Evolutionary conservation across 129 eudicot species (phyloP), one percentile per base, ranked within the genome.

Genomic region (Artemisia tridentata): DNA sequence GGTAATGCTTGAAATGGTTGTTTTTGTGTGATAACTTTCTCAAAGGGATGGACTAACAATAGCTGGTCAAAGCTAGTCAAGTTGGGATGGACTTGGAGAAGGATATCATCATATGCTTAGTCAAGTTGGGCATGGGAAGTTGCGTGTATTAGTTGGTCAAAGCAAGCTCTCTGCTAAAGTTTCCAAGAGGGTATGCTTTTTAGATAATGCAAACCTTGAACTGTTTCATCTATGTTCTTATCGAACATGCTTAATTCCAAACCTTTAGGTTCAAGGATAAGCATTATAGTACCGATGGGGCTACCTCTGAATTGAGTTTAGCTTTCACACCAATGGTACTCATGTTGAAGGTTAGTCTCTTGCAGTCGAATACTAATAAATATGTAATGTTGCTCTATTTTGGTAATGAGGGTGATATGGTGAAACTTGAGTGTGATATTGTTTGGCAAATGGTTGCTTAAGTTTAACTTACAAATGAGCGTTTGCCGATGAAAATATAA

Each of bases 71-170:
- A n/a, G n/a, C n/a, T n/a, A n/a, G n/a, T n/a, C n/a, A n/a, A n/a
- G n/a, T 74, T 88, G 96, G 97, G 52, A 91, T 84, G 97, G 96
- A 43, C 85, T 88, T 34, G 97, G 96, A 55, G 97, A 88, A 84
- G 97, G 97, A 21, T 91, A 91, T 55, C 96, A 96, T 49, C 29
- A 25, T 25, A 91, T 88, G 97, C 96, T 91, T 57, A 96, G 96
- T 53, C 97, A 91, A 68, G 92, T 96, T 75, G 96, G 97, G 70
- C 86, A 81, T 34, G 93, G 97, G 27, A 91, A 86, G 80, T 75
- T 91, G 67, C 88, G 91, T 53, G 92, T 88, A 38, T 84, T 91
- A 49, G 96, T 81, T 79, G 93, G 91, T 74, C 93, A 87, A 53
- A 91, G 88, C 84, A 86, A 82, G 72, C 97, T 91, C 63, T 92